Conservation (phyloP, 2,329 filamentous ascomycete genomes). For the Pyrenochaeta sp. region DNA sequence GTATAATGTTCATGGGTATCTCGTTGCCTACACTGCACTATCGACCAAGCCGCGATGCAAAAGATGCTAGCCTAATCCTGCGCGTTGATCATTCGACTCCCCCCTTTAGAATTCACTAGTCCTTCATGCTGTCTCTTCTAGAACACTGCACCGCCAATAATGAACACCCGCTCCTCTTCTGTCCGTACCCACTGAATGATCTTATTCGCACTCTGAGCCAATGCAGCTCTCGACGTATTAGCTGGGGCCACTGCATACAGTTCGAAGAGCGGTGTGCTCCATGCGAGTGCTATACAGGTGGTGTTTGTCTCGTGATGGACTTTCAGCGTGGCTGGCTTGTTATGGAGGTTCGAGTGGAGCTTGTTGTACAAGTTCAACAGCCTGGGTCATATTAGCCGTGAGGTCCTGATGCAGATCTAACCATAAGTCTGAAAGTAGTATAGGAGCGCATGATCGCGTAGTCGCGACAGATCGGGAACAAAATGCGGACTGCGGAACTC, state of each 20-base stretch:
- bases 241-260: constrained; percentile 94
- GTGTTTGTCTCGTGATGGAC: constrained; percentile 83
- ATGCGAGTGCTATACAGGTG: constrained; percentile 77
- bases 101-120: background rate
- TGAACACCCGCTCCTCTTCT: constrained; percentile 94
- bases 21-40: background rate
- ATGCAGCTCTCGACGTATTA: constrained; percentile 65
- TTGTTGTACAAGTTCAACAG: constrained; percentile 81
- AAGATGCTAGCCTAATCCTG: background rate
- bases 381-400: constrained; percentile 1
- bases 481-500: background rate
- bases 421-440: background rate
- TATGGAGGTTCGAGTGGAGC: constrained; percentile 85
- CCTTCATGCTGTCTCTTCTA: constrained; percentile 22
- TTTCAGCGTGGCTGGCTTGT: constrained; percentile 83
- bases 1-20: background rate
- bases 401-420: background rate
- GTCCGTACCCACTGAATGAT: constrained; percentile 90
- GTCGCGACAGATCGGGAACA: background rate
- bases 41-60: background rate
- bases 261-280: constrained; percentile 91
- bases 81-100: background rate
- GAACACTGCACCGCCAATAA: constrained; percentile 92
- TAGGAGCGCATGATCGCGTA: background rate
- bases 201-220: constrained; percentile 87